Evolutionary conservation across 2,329 filamentous ascomycete genomes (phyloP), one percentile per base, ranked within the genome.

Genomic region (Daldinia eschscholtzii): DNA sequence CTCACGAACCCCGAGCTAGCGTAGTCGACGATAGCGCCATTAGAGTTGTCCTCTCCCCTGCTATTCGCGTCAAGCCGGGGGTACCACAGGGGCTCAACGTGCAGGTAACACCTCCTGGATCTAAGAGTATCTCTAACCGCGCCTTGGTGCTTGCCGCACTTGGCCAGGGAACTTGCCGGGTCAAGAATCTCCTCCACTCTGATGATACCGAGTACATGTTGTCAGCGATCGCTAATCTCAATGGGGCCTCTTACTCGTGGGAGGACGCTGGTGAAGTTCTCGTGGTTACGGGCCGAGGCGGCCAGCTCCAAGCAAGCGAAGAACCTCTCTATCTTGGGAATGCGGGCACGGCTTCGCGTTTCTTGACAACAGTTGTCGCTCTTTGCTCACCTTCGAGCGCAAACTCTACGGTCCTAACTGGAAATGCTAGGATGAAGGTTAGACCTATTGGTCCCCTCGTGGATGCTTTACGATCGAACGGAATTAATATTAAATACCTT

Each of bases 131-230:
- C 65, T 99, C 96, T 0, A 99, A 99, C 81, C 89, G 96, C 50
- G 95, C 97, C 37, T 87, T 99, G 42, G 89, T 99, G n/a, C 86
- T 99, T 58, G 96, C 96, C 50, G 96, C 96, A 12, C 89, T 99
- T 35, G 94, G 94, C 37, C 88, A 89, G 62, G 96, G 96, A 18
- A 89, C 91, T 28, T 98, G 94, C 77, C 91, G 92, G 42, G 92
- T 99, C 79, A 94, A 89, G 80, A 98, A 99, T 75, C 84, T 99
- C 35, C 87, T 99, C 10, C 95, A 98, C 81, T 98, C 96, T 0
- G 96, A 98, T 75, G 96, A 99, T 78, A 97, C 94, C 0, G 93
- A 98, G 79, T 96, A 93, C 80, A 99, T 99, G 96, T 85, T 99
- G 50, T 93, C 93, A 64, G 95, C 96, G n/a, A 90, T 99, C 64